These are phyloP conservation scores for Lenwebbia sp. DNA, from an alignment of 345 rosid genomes.

Conservation along the genomic window DNA sequence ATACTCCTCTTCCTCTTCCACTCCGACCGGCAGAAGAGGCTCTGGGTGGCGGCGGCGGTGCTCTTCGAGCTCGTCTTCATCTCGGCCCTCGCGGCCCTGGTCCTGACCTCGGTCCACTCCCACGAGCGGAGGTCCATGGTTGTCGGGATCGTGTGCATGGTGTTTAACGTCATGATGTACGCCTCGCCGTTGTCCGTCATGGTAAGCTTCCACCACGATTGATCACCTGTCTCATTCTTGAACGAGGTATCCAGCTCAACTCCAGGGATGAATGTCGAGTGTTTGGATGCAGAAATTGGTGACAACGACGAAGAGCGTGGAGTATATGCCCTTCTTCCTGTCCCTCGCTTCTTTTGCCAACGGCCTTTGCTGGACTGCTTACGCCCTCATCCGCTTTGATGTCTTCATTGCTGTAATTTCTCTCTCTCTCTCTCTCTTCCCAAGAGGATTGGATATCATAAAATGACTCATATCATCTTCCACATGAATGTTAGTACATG, in stretches of 20 bases:
- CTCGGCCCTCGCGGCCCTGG: constrained; percentile 13
- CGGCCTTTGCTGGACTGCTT: constrained; percentile 57
- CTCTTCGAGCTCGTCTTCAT: constrained; percentile 28
- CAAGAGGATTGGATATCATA: background rate
- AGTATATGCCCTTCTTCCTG: constrained; percentile 76
- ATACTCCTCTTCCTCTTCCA: constrained; percentile 31
- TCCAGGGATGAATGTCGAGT: background rate
- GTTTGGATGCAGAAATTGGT: constrained; percentile 57
- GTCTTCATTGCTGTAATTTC: constrained; percentile 44
- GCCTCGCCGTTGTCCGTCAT: constrained; percentile 75
- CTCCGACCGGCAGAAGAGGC: constrained; percentile 27
- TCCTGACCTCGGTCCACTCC: constrained; percentile 35
- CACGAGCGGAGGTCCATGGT: constrained; percentile 28
- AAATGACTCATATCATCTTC: background rate
- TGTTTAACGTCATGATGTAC: constrained; percentile 71
- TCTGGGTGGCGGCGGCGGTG: constrained; percentile 13
- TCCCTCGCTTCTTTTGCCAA: constrained; percentile 67
- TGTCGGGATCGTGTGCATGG: constrained; percentile 51
- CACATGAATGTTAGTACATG: background rate
- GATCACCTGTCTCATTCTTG: background rate
- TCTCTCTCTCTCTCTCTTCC: background rate
- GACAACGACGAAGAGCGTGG: constrained; percentile 71
- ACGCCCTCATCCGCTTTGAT: constrained; percentile 64
- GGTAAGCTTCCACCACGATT: constrained; percentile 23
- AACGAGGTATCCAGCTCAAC: too few species aligned